phyloP scores from a whole-genome alignment of 2,329 filamentous ascomycete genomes.

The Alternaria gaisen region DNA sequence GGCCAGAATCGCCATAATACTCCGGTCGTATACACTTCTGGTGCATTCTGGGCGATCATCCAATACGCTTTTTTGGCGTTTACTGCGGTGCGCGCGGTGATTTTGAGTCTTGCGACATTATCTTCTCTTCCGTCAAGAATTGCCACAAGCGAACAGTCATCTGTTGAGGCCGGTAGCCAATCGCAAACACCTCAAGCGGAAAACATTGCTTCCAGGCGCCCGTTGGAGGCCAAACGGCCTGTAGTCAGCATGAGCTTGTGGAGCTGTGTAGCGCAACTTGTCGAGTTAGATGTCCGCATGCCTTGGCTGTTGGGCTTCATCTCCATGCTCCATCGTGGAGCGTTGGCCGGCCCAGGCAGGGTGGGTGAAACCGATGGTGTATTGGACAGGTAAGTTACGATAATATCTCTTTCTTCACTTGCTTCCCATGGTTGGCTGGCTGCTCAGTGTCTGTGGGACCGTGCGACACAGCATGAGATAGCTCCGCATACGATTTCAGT shows the following conservation, averaged over 20 bases:
- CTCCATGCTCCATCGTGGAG: slow-evolving; percentile 77
- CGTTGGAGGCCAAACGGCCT: slow-evolving; percentile 61
- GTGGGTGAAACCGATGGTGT: slow-evolving; percentile 78
- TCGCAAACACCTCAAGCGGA: slow-evolving; percentile 37
- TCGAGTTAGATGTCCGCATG: slow-evolving; percentile 82
- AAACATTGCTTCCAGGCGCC: slow-evolving; percentile 46
- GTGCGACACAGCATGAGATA: slow-evolving; percentile 46
- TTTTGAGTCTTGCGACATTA: slow-evolving; percentile 71
- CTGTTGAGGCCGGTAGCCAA: slow-evolving; percentile 42
- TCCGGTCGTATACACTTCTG: slow-evolving; percentile 31
- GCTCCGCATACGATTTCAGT: slow-evolving; percentile 65
- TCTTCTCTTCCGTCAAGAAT: slow-evolving; percentile 70
- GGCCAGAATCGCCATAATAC: slow-evolving; percentile 27
- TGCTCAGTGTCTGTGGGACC: slow-evolving; percentile 28
- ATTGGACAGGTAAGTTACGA: slow-evolving; percentile 84
- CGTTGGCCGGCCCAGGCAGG: slow-evolving; percentile 76
- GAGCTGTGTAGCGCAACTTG: slow-evolving; percentile 74
- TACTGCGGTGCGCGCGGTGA: slow-evolving; percentile 71
- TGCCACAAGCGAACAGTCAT: slow-evolving; percentile 42
- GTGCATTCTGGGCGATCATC: slow-evolving; percentile 65
- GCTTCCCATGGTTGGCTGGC: slow-evolving; percentile 46
- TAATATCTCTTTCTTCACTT: slow-evolving; percentile 38
- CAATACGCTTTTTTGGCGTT: slow-evolving; percentile 62
- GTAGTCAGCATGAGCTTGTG: slow-evolving; percentile 81
- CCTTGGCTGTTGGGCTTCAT: slow-evolving; percentile 85